phyloP scores from a whole-genome alignment of 2,329 filamentous ascomycete genomes.

The Colletotrichum limetticola region DNA sequence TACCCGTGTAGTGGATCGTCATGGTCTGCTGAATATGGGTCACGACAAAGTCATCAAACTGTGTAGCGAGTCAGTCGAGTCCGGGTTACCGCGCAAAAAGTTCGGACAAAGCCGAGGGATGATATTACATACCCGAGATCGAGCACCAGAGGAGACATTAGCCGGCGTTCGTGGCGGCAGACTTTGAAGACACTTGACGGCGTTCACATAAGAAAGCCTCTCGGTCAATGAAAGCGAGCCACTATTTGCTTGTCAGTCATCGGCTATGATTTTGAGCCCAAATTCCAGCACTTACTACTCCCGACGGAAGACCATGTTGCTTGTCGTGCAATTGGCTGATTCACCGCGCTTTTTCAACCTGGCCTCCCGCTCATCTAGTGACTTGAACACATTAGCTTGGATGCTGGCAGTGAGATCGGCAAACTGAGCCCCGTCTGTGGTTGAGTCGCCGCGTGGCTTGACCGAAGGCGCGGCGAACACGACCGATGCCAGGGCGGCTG shows the following conservation, averaged over 20 bases:
- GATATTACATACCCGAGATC: constrained; percentile 47
- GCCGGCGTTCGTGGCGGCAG: constrained; percentile 48
- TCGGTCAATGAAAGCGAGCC: constrained; percentile 45
- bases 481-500: constrained; percentile 31
- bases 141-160: constrained; percentile 52
- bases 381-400: constrained; percentile 35
- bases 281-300: constrained; percentile 42
- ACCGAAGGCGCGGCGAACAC: constrained; percentile 31
- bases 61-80: neutral
- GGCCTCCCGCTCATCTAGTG: constrained; percentile 36
- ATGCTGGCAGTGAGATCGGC: constrained; percentile 36
- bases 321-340: constrained; percentile 38
- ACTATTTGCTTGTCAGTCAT: constrained; percentile 27
- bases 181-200: constrained; percentile 56
- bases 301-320: constrained; percentile 40
- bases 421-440: constrained; percentile 31
- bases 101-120: no score
- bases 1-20: constrained; percentile 42
- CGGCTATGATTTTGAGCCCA: neutral
- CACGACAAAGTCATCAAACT: constrained; percentile 46
- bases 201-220: constrained; percentile 54
- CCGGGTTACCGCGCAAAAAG: no score
- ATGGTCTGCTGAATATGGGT: constrained; percentile 44
- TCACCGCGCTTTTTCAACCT: constrained; percentile 37
- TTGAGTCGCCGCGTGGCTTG: constrained; percentile 24